Evolutionary conservation across 345 rosid genomes (phyloP), one percentile per base, ranked within the genome.

Genomic region (Syzygium aromaticum): DNA sequence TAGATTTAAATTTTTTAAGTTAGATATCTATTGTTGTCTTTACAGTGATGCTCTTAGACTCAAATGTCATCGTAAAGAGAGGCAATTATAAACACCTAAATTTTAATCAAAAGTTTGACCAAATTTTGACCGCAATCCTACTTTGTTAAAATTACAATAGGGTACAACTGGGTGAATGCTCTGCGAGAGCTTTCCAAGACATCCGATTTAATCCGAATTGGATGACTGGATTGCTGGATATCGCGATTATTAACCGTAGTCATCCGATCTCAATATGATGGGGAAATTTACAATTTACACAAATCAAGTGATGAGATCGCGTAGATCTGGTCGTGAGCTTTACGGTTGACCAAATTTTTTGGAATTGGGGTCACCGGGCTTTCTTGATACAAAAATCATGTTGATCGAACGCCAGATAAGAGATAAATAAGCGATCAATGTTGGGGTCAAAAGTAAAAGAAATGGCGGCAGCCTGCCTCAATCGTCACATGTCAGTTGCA

Each of bases 51-150:
- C 46, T 43, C 11, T 25, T 57, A 25, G 28, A 57, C 3, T 11
- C 14, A 2, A 57, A 25, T 0, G 15, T 25, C 16, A 1, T 6
- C 30, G 3, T 7, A 59, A 59, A 59, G 6, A 54, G 2, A 56
- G 5, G 23, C 2, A 56, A 56, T 22, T 9, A 0, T 56, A 54
- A 25, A 56, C 6, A 23, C 61, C 10, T 56, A 56, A 23, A 23
- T 56, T 43, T 43, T 43, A 43, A 43, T 4, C 7, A 43, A 43
- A 6, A 5, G 1, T 6, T 43, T 43, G 46, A 43, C 46, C 46
- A 5, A 43, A 43, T 43, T 56, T 56, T 56, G 13, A 56, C 0
- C 0, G 5, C 13, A 9, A 56, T 4, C 10, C 61, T 27, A 1
- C n/a, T n/a, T 9, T 9, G 5, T 23, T 56, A 54, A 54, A 54